phyloP scores from a whole-genome alignment of 495 filamentous ascomycete species.

The Podospora appendiculata region DNA sequence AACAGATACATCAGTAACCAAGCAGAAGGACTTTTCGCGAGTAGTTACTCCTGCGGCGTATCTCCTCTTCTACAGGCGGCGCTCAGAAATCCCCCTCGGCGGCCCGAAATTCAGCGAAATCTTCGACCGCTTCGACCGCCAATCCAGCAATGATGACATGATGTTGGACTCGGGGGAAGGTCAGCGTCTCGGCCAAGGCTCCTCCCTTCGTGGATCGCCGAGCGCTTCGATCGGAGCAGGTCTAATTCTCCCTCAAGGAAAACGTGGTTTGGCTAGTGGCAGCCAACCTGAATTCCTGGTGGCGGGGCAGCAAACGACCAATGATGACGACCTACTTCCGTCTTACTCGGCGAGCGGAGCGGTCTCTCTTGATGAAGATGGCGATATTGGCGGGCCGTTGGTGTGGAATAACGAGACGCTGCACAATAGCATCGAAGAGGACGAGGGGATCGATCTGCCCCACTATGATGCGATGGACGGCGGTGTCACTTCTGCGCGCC shows the following conservation, averaged over 20 bases:
- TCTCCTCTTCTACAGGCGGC: conserved; percentile 91
- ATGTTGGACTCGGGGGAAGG: conserved; percentile 67
- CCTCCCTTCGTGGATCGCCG: conserved; percentile 79
- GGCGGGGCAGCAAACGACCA: neutral
- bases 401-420: conserved; percentile 12
- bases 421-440: conserved; percentile 32
- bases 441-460: conserved; percentile 19
- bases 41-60: conserved; percentile 71
- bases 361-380: conserved; percentile 6
- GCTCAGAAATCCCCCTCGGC: conserved; percentile 65
- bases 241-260: conserved; percentile 62
- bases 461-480: conserved; percentile 7
- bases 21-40: conserved; percentile 40
- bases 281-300: neutral
- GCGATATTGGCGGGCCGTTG: conserved; percentile 4
- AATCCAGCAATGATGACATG: conserved; percentile 31
- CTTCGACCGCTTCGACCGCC: conserved; percentile 46
- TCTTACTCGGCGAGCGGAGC: conserved; percentile 9
- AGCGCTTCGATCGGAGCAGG: conserved; percentile 70
- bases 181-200: conserved; percentile 72
- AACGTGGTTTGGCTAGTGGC: conserved; percentile 44
- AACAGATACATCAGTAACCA: conserved; percentile 61
- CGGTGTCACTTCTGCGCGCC: neutral
- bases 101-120: conserved; percentile 65
- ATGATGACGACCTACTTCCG: conserved; percentile 11